Evolutionary conservation across 2,329 filamentous ascomycete species (phyloP).

Genomic region (Penicillium sclerotigenum): DNA sequence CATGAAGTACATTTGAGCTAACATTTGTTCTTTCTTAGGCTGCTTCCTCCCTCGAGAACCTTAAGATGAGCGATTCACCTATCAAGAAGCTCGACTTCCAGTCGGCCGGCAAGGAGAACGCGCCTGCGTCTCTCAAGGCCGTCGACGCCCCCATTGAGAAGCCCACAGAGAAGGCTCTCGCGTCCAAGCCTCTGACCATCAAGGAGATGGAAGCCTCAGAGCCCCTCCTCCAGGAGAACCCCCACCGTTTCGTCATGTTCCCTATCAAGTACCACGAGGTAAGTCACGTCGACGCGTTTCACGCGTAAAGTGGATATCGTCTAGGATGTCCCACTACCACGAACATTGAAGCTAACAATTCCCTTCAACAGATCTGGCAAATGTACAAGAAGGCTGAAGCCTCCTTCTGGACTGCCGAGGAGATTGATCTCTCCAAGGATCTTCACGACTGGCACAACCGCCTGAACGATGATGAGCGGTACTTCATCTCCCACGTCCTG

Average conservation of each 20-base stretch:
- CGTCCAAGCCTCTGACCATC: conserved; percentile 49
- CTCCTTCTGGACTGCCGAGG: conserved; percentile 99
- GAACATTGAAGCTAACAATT: conserved; percentile 13
- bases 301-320: conserved; percentile 65
- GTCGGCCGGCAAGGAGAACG: conserved; percentile 77
- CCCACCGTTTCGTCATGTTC: conserved; percentile 93
- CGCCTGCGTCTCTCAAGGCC: conserved; percentile 50
- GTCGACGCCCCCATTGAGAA: conserved; percentile 57
- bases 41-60: conserved; percentile 77
- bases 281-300: conserved; percentile 54
- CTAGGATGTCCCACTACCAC: conserved; percentile 1
- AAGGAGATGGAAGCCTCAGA: conserved; percentile 74
- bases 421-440: conserved; percentile 98
- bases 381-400: conserved; percentile 99
- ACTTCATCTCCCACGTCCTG: conserved; percentile 96
- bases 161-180: conserved; percentile 46
- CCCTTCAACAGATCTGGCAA: conserved; percentile 78
- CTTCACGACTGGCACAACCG: conserved; percentile 99
- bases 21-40: conserved; percentile 57
- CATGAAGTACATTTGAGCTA: conserved; percentile 32
- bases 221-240: conserved; percentile 92
- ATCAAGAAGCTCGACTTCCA: conserved; percentile 84
- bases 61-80: conserved; percentile 86
- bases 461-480: conserved; percentile 93
- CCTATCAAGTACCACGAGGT: conserved; percentile 99